These are phyloP conservation scores for Chrysosporium keratinophilum DNA, from an alignment of 2,329 filamentous ascomycete species.

Conservation along the genomic window DNA sequence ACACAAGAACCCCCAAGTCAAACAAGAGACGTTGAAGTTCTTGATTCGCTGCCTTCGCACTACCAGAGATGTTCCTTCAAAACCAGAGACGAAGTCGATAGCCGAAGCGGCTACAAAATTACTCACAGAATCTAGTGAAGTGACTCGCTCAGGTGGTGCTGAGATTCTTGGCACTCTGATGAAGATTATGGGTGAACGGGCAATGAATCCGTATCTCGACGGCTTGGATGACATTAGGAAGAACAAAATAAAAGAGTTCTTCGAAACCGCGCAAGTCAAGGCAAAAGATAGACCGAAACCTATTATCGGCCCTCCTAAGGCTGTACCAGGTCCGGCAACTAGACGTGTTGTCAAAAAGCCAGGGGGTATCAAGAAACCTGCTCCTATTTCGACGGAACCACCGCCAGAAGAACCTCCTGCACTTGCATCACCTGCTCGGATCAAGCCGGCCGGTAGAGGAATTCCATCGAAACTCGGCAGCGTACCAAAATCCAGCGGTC, in stretches of 20 bases:
- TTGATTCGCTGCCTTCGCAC: constrained; percentile 77
- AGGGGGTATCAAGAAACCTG: constrained; percentile 44
- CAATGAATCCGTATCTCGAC: constrained; percentile 86
- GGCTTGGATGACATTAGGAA: constrained; percentile 92
- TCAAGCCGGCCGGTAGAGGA: constrained; percentile 36
- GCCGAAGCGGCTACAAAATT: constrained; percentile 86
- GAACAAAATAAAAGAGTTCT: constrained; percentile 89
- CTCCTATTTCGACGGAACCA: constrained; percentile 40
- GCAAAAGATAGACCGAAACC: constrained; percentile 89
- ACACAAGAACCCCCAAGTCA: constrained; percentile 96
- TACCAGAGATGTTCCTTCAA: constrained; percentile 71
- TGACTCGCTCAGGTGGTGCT: constrained; percentile 74
- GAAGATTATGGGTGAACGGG: constrained; percentile 96
- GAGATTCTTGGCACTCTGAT: constrained; percentile 89
- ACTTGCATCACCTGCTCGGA: constrained; percentile 31
- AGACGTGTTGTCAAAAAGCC: constrained; percentile 43
- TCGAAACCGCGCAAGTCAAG: constrained; percentile 70
- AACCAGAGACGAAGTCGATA: constrained; percentile 71
- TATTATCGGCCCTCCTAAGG: constrained; percentile 49
- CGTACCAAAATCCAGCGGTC: constrained; percentile 31
- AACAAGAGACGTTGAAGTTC: constrained; percentile 89
- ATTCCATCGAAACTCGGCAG: constrained; percentile 40
- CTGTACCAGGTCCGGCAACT: constrained; percentile 39
- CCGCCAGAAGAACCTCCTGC: constrained; percentile 45
- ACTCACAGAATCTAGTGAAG: constrained; percentile 77